Conservation (phyloP, 2,329 filamentous ascomycete species). For the Fusarium paranaense region DNA sequence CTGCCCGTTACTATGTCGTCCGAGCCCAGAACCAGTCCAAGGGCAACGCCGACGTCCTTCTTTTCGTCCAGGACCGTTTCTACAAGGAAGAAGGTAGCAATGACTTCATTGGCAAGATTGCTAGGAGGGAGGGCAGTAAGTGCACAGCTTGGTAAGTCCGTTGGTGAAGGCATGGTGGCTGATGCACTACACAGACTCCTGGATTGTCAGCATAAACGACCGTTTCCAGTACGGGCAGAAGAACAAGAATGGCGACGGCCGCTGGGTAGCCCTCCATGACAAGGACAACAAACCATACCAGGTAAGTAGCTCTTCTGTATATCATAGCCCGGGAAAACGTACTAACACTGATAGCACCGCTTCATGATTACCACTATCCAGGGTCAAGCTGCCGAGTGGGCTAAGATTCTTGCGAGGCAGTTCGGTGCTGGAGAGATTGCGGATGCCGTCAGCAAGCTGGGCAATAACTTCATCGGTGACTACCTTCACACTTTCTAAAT, state of each 20-base stretch:
- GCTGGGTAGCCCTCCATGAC: constrained; percentile 33
- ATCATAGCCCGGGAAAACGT: not conserved
- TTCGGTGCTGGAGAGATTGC: not conserved
- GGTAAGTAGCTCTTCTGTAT: not conserved
- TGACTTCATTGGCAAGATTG: constrained; percentile 23
- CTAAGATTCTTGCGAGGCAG: not conserved
- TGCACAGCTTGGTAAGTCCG: not conserved
- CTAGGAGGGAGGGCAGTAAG: constrained; percentile 20
- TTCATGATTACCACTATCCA: not conserved
- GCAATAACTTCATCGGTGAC: not conserved
- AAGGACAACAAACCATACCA: constrained; percentile 32
- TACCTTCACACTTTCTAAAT: not conserved
- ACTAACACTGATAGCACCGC: not conserved
- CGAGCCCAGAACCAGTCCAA: constrained; percentile 25
- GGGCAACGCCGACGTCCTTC: constrained; percentile 12
- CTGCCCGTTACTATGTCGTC: constrained; percentile 29
- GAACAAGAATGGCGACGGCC: constrained; percentile 19
- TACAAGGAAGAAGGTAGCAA: constrained; percentile 19
- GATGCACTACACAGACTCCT: not conserved
- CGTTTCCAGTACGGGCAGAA: constrained; percentile 37
- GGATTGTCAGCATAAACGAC: constrained; percentile 20
- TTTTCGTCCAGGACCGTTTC: constrained; percentile 27
- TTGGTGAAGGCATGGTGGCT: not conserved
- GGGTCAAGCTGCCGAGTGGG: not conserved
- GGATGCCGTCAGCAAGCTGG: not conserved